phyloP scores from a whole-genome alignment of 129 eudicot species.

The Flaveria ramosissima region DNA sequence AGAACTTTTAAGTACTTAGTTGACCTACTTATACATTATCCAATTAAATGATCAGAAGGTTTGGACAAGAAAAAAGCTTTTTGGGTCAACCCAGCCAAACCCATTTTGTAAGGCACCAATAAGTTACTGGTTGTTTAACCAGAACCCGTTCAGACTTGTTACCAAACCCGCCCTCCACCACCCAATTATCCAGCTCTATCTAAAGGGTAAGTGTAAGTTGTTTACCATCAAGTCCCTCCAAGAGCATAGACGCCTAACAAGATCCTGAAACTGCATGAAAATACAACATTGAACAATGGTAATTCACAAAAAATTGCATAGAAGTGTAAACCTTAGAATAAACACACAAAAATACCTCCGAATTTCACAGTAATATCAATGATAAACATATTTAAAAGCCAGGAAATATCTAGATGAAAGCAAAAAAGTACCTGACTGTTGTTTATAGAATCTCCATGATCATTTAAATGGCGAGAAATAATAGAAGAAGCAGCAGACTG shows the following conservation, averaged over 20 bases:
- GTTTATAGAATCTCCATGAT: constrained; percentile 48
- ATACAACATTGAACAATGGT: constrained; percentile 17
- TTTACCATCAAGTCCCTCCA: constrained; percentile 97
- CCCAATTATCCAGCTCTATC: background rate
- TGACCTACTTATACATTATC: background rate
- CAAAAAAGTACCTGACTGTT: constrained; percentile 40
- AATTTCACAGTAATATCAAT: constrained; percentile 11
- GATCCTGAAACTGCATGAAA: constrained; percentile 63
- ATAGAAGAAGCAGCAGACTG: constrained; percentile 91
- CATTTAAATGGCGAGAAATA: constrained; percentile 65
- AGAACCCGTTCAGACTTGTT: background rate
- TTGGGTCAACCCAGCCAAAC: background rate
- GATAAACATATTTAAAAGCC: background rate
- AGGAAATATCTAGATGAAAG: constrained; percentile 16
- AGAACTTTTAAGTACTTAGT: background rate
- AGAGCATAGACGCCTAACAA: constrained; percentile 67
- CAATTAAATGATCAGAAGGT: background rate
- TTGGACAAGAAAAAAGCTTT: background rate
- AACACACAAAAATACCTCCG: background rate
- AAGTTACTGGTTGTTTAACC: background rate
- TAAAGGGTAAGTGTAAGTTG: constrained; percentile 27
- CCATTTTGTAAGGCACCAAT: background rate
- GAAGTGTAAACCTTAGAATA: background rate
- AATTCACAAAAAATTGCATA: background rate
- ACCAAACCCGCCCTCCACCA: background rate